Evolutionary conservation across 2,329 filamentous ascomycete genomes (phyloP).

Genomic region (Mollisiaceae sp.): DNA sequence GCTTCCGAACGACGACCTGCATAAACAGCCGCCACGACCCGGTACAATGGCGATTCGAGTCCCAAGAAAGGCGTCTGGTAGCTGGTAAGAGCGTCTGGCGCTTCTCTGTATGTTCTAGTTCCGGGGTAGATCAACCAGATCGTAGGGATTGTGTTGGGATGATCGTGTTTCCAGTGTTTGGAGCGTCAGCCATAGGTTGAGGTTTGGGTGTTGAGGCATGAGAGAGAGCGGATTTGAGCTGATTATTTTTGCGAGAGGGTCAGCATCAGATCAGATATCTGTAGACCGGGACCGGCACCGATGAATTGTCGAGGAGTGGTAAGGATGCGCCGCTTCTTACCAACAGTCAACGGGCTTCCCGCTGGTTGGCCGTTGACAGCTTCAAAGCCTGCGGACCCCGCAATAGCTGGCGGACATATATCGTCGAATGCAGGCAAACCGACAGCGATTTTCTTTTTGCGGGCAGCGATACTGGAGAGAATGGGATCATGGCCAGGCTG

Average conservation of each 20-base stretch:
- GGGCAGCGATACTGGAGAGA: neutral
- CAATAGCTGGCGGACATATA: conserved; percentile 10
- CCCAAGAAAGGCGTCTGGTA: conserved; percentile 20
- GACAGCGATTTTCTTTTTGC: neutral
- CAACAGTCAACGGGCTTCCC: neutral
- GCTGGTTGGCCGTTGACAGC: neutral
- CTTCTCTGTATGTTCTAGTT: conserved; percentile 25
- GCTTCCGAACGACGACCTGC: conserved; percentile 21
- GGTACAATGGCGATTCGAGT: conserved; percentile 20
- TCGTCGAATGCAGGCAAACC: neutral
- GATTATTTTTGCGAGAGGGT: conserved; percentile 27
- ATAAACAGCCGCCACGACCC: conserved; percentile 28
- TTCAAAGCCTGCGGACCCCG: conserved; percentile 1
- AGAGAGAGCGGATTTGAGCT: conserved; percentile 34
- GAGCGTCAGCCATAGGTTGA: conserved; percentile 25
- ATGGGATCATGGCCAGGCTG: conserved; percentile 13
- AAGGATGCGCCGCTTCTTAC: conserved; percentile 6
- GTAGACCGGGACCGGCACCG: neutral
- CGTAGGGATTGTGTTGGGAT: conserved; percentile 22
- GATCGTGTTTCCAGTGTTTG: conserved; percentile 16
- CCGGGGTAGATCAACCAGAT: conserved; percentile 24
- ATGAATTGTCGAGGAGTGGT: neutral
- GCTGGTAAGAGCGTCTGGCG: conserved; percentile 22
- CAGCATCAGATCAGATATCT: conserved; percentile 19
- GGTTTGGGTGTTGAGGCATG: conserved; percentile 11